Base-by-base conservation (phyloP, 805 yeast species). In the Zygoascus ofunaensis region DNA sequence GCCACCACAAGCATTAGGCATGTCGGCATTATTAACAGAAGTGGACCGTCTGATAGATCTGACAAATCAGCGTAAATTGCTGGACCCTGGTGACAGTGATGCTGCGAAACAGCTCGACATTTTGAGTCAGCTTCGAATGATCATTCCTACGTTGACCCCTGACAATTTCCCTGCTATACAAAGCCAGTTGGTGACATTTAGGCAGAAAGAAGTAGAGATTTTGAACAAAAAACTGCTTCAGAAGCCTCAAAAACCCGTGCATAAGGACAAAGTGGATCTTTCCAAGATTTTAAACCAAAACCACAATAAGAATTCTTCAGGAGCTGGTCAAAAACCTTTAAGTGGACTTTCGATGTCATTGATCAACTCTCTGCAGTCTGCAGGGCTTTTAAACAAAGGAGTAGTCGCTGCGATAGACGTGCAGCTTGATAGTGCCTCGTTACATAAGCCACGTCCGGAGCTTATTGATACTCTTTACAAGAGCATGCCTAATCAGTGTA, bases 401-500 rank as follows among this genome's bases (percentile, higher is more conserved):
- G 24, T 42, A 14, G 42, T 36, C 20, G 41, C 34, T 20, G 22
- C 43, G 10, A 24, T 37, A 17, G 47, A 49, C 3, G 56, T 65
- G 20, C 65, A 62, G 35, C 55, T 67, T 15, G 53, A 58, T 3
- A 60, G 50, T 26, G 60, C 60, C 3, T 55, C 61, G 14, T 44
- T 62, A 15, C 53, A 53, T 7, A 55, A 57, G 17, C 62, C 68
- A 3, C 53, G 61, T 1, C 55, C 59, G 1, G 55, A 55, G 37
- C 56, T 64, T 3, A 51, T 63, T 18, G 62, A 63, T 28, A 61
- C 60, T 44, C 64, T 81, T 28, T 82, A 75, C 58, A 76, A 68
- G n/a, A 62, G 66, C 22, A 76, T 80, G 54, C 78, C 92, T 2
- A 75, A 82, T 49, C 90, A 87, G 62, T 92, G 98, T 67, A 76